A percentile compares a stretch with the other conserved stretches of the same genome.
phyloP scores from a whole-genome alignment of 1,284 basidiomycete genomes.

The Ustilago curta region DNA sequence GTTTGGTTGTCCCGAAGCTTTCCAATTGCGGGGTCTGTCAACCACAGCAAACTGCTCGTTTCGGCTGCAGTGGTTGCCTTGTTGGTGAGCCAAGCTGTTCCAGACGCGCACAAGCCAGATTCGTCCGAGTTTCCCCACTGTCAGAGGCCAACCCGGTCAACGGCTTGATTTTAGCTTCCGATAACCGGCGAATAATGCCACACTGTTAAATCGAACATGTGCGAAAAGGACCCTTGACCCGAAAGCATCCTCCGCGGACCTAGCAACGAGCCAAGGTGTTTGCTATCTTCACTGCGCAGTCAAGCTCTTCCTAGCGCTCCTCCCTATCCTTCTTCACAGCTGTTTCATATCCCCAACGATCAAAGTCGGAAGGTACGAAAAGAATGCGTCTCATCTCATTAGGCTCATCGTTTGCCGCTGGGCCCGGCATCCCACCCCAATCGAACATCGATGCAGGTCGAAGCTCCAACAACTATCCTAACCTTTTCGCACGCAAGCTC shows the following conservation, averaged over 20 bases:
- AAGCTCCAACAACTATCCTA: conserved; percentile 37
- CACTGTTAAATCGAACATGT: too few species aligned
- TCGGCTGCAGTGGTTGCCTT: too few species aligned
- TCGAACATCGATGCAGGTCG: conserved; percentile 24
- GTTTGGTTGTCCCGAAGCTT: too few species aligned
- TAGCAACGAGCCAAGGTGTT: too few species aligned
- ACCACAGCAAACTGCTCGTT: too few species aligned
- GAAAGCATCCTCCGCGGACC: too few species aligned
- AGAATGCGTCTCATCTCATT: conserved; percentile 21
- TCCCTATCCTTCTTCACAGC: too few species aligned
- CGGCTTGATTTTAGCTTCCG: conserved; percentile 1
- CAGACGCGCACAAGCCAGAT: conserved; percentile 1
- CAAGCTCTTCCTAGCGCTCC: too few species aligned
- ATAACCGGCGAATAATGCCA: background rate
- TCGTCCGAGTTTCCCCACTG: conserved; percentile 3
- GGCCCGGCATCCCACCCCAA: conserved; percentile 31
- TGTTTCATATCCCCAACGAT: background rate
- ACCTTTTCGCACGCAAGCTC: conserved; percentile 22
- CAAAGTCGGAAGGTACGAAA: background rate
- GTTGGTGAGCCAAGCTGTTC: too few species aligned
- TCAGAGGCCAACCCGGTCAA: background rate
- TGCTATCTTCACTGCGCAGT: too few species aligned
- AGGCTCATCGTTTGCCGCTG: conserved; percentile 38
- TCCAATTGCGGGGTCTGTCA: too few species aligned
- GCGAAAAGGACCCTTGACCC: too few species aligned